These are phyloP conservation scores for Sequoiadendron giganteum DNA, from an alignment of 75 land plant species.

Conservation along the genomic window DNA sequence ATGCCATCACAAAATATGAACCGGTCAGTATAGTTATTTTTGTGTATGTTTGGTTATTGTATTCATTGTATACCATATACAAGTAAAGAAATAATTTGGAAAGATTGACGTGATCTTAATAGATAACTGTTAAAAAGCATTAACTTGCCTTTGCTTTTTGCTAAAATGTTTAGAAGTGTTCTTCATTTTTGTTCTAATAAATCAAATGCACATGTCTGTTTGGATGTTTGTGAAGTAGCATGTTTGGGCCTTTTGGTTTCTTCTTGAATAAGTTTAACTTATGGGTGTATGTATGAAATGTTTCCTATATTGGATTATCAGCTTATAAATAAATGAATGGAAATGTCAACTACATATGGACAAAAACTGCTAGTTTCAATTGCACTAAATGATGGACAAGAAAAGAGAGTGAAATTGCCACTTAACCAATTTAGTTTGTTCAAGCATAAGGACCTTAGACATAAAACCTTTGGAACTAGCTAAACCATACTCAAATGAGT, in stretches of 20 bases:
- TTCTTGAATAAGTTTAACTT: background rate
- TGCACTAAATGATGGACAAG: background rate
- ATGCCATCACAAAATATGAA: conserved; percentile 83
- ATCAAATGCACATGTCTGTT: background rate
- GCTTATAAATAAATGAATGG: background rate
- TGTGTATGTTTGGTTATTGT: background rate
- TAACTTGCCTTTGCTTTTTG: background rate
- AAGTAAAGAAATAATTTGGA: background rate
- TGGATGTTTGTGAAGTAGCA: background rate
- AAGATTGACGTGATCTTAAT: background rate
- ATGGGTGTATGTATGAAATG: background rate
- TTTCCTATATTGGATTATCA: background rate
- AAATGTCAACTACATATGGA: background rate
- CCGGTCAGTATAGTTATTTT: conserved; percentile 50
- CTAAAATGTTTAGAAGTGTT: too few relatives aligned
- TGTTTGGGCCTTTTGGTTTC: background rate
- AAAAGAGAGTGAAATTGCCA: background rate
- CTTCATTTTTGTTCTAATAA: too few relatives aligned
- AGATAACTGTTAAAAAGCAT: background rate
- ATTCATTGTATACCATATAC: background rate
- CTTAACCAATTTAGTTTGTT: background rate
- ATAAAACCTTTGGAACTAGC: too few relatives aligned
- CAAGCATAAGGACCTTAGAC: too few relatives aligned
- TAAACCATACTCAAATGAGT: too few relatives aligned
- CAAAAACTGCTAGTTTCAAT: background rate